Evolutionary conservation across 1,284 basidiomycete genomes (phyloP).

Genomic region (Afroboletus lepidellus): DNA sequence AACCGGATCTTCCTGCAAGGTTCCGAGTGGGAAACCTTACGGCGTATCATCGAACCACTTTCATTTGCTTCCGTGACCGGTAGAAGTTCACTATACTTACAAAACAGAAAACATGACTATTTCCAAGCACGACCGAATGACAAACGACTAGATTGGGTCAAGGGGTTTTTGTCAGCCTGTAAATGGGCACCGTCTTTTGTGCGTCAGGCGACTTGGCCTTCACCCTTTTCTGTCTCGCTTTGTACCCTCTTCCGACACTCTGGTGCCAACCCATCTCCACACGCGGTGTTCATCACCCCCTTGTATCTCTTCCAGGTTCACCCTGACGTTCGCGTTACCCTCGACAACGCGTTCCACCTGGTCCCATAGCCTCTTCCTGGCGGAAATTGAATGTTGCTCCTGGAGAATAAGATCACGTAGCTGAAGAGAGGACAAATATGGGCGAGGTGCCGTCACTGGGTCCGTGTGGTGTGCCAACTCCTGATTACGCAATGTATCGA

Average conservation of each 20-base stretch:
- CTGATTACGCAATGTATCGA: slow-evolving; percentile 83
- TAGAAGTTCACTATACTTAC: slow-evolving; percentile 29
- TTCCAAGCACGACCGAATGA: slow-evolving; percentile 20
- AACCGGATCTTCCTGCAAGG: slow-evolving; percentile 36
- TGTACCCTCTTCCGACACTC: slow-evolving; percentile 37
- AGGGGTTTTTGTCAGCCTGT: slow-evolving; percentile 25
- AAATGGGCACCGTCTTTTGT: slow-evolving; percentile 9
- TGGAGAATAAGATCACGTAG: slow-evolving; percentile 89
- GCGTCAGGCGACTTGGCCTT: slow-evolving; percentile 25
- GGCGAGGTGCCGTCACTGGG: slow-evolving; percentile 72
- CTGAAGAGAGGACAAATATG: slow-evolving; percentile 86
- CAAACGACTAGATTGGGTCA: slow-evolving; percentile 24
- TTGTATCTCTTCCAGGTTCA: slow-evolving; percentile 82
- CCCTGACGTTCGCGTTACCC: slow-evolving; percentile 91
- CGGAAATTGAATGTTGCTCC: slow-evolving; percentile 71
- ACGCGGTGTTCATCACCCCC: slow-evolving; percentile 88
- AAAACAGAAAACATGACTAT: slow-evolving; percentile 16
- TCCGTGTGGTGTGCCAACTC: slow-evolving; percentile 85
- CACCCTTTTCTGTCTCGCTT: slow-evolving; percentile 30
- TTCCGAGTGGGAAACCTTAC: slow-evolving; percentile 30
- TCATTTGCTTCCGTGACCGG: slow-evolving; percentile 20
- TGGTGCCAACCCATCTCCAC: slow-evolving; percentile 76
- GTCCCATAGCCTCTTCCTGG: slow-evolving; percentile 78
- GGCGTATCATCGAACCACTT: slow-evolving; percentile 28
- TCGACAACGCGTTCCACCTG: slow-evolving; percentile 88